These are phyloP conservation scores for Neurospora tetrasperma DNA, from an alignment of 495 filamentous ascomycete genomes.

Conservation along the genomic window DNA sequence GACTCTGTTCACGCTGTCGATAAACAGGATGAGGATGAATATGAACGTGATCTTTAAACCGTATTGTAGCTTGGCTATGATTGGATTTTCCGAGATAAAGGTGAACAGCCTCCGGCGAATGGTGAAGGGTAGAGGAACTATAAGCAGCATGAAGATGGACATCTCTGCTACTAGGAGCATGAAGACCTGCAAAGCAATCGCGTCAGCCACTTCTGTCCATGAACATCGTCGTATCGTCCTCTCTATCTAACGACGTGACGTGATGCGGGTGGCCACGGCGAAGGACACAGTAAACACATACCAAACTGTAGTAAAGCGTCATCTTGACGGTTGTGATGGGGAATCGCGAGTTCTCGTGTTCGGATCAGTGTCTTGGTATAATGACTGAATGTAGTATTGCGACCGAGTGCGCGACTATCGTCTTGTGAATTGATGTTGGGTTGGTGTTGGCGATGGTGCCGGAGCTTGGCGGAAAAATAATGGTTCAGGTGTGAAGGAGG, in stretches of 20 bases:
- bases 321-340: constrained; percentile 43
- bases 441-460: constrained; percentile 2
- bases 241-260: neutral
- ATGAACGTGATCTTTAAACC: constrained; percentile 83
- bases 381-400: neutral
- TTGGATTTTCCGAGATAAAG: constrained; percentile 75
- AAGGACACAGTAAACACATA: constrained; percentile 40
- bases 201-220: constrained; percentile 14
- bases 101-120: constrained; percentile 82
- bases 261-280: neutral
- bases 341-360: neutral
- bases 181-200: constrained; percentile 60
- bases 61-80: constrained; percentile 43
- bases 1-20: constrained; percentile 97
- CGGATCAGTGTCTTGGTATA: neutral
- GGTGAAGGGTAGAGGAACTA: constrained; percentile 82
- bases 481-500: neutral
- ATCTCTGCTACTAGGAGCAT: constrained; percentile 87
- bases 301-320: constrained; percentile 98
- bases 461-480: neutral
- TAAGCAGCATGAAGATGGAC: constrained; percentile 81
- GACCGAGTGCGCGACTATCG: neutral
- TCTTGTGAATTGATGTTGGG: neutral
- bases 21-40: constrained; percentile 94
- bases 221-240: neutral